These are phyloP conservation scores for Prasinococcaceae sp. DNA, from an alignment of 139 green algal species.

Conservation along the genomic window DNA sequence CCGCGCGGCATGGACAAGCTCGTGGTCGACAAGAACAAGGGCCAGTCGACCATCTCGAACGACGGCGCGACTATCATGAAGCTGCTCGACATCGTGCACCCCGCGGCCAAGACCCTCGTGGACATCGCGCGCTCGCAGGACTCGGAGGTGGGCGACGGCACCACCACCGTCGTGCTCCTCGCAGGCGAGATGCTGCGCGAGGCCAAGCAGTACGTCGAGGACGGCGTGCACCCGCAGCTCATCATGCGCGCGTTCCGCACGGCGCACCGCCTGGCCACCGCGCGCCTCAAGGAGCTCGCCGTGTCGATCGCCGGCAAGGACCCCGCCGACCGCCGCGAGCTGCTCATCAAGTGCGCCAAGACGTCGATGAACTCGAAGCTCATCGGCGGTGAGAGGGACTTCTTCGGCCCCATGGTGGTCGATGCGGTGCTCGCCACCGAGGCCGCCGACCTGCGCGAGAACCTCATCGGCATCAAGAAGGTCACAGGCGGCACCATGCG, in stretches of 20 bases:
- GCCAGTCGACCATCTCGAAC: slow-evolving; percentile 89
- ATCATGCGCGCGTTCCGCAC: slow-evolving; percentile 76
- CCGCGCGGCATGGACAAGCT: slow-evolving; percentile 98
- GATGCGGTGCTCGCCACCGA: slow-evolving; percentile 76
- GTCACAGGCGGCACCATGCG: no score
- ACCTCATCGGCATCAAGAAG: slow-evolving; percentile 92
- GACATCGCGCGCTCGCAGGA: slow-evolving; percentile 93
- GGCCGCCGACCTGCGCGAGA: slow-evolving; percentile 68
- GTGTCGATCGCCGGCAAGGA: slow-evolving; percentile 61
- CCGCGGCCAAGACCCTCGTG: slow-evolving; percentile 85
- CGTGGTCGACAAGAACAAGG: slow-evolving; percentile 71
- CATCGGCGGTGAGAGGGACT: slow-evolving; percentile 86
- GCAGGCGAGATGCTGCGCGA: slow-evolving; percentile 87
- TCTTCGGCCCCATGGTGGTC: slow-evolving; percentile 94
- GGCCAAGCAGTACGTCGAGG: slow-evolving; percentile 88
- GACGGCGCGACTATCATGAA: slow-evolving; percentile 99
- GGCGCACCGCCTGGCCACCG: slow-evolving; percentile 47
- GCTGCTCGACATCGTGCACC: slow-evolving; percentile 95
- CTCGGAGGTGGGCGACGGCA: slow-evolving; percentile 91
- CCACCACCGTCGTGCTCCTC: slow-evolving; percentile 93
- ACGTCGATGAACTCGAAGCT: slow-evolving; percentile 95
- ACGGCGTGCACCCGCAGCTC: slow-evolving; percentile 88
- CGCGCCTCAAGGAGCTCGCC: slow-evolving; percentile 52
- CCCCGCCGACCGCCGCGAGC: slow-evolving; percentile 44
- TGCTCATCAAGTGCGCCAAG: slow-evolving; percentile 85